These are phyloP conservation scores for Parachlorella kessleri DNA, from an alignment of 139 green algal species.

Conservation along the genomic window DNA sequence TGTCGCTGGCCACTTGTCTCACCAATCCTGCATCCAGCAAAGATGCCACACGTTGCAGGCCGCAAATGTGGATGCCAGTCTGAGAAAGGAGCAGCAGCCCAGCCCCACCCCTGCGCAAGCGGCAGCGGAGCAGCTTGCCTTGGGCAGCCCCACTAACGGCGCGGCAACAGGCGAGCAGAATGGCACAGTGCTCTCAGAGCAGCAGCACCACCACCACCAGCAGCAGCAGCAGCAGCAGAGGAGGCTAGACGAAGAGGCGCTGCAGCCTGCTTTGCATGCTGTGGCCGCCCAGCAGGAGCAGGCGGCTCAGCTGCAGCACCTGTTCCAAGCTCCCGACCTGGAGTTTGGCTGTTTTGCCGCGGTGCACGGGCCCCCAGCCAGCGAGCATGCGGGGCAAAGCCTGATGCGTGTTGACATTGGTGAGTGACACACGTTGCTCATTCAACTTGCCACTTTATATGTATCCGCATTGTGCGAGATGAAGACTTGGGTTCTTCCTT, in stretches of 20 bases:
- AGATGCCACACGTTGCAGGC: slow-evolving; percentile 8
- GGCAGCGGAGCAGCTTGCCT: neutral
- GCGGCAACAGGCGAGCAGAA: neutral
- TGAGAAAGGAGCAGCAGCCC: slow-evolving; percentile 3
- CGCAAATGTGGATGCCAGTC: slow-evolving; percentile 39
- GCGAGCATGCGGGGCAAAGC: slow-evolving; percentile 22
- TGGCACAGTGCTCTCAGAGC: neutral
- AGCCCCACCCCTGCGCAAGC: no score
- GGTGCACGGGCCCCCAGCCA: slow-evolving; percentile 43
- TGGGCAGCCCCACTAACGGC: neutral
- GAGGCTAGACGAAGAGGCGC: neutral
- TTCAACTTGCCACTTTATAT: no score
- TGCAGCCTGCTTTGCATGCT: neutral
- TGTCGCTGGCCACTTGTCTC: neutral
- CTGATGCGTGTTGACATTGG: slow-evolving; percentile 63
- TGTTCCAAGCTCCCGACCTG: slow-evolving; percentile 53
- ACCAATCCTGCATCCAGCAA: neutral
- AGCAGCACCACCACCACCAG: neutral
- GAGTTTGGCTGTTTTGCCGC: slow-evolving; percentile 62
- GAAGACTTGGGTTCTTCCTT: no score
- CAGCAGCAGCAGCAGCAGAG: neutral
- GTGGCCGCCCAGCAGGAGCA: neutral
- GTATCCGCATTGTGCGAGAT: no score
- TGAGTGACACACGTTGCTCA: no score
- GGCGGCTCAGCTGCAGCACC: neutral